Evolutionary conservation across 1,284 basidiomycete genomes (phyloP).

Genomic region (Papiliotrema flavescens): DNA sequence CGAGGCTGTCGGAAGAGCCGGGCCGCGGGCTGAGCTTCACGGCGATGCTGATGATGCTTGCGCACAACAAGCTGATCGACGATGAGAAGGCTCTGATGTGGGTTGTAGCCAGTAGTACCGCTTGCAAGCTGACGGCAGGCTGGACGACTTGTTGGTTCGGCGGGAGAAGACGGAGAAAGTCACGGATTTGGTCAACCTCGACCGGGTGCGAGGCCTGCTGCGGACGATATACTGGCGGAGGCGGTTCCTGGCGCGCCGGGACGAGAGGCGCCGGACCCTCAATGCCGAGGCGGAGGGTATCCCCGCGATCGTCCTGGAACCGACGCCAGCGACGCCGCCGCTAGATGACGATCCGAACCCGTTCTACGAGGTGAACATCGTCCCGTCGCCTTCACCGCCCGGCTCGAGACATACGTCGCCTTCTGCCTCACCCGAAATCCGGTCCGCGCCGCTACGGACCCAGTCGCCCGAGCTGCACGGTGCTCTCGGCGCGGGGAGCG

Average conservation of each 20-base stretch:
- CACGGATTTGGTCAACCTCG: slow-evolving; percentile 74
- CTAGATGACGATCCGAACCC: slow-evolving; percentile 15
- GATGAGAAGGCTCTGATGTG: slow-evolving; percentile 83
- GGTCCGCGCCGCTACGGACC: not conserved
- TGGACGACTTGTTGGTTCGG: slow-evolving; percentile 74
- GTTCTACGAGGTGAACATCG: slow-evolving; percentile 8
- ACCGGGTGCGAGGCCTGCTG: slow-evolving; percentile 74
- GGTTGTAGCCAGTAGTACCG: slow-evolving; percentile 36
- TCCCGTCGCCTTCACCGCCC: slow-evolving; percentile 12
- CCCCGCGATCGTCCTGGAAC: slow-evolving; percentile 47
- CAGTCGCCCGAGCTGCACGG: not conserved
- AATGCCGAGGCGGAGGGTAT: slow-evolving; percentile 37
- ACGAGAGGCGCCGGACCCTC: slow-evolving; percentile 25
- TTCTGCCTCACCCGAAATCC: slow-evolving; percentile 7
- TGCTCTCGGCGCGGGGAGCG: not conserved
- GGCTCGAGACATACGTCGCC: slow-evolving; percentile 10
- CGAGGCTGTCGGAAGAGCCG: slow-evolving; percentile 65
- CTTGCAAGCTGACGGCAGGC: slow-evolving; percentile 50
- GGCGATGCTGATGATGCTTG: slow-evolving; percentile 80
- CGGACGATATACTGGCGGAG: slow-evolving; percentile 70
- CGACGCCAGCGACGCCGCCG: slow-evolving; percentile 33
- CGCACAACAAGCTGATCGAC: slow-evolving; percentile 88
- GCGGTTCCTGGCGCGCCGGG: slow-evolving; percentile 55
- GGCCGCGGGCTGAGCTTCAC: slow-evolving; percentile 85
- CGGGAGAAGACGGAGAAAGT: slow-evolving; percentile 75